phyloP scores from a whole-genome alignment of 495 filamentous ascomycete species.

The Penicillium goetzii region DNA sequence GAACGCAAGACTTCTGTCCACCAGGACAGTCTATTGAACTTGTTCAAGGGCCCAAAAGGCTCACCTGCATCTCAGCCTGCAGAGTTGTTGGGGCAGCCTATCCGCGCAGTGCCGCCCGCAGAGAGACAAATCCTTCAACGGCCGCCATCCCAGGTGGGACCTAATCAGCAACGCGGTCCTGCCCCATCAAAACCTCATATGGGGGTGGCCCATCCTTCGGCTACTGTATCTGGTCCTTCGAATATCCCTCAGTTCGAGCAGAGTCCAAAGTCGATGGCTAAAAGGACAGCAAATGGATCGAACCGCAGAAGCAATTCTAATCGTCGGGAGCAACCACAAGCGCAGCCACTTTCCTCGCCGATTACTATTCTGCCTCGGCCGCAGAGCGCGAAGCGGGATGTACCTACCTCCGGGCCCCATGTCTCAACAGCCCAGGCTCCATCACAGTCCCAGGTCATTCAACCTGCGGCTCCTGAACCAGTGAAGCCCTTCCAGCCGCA shows the following conservation, averaged over 20 bases:
- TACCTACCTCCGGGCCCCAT: slow-evolving; percentile 21
- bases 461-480: slow-evolving; percentile 33
- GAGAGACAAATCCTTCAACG: slow-evolving; percentile 47
- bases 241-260: slow-evolving; percentile 54
- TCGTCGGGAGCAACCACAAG: slow-evolving; percentile 24
- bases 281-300: slow-evolving; percentile 27
- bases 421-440: slow-evolving; percentile 22
- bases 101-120: slow-evolving; percentile 17
- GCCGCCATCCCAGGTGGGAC: slow-evolving; percentile 28
- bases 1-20: slow-evolving; percentile 42
- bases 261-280: slow-evolving; percentile 32
- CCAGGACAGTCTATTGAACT: slow-evolving; percentile 43
- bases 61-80: slow-evolving; percentile 32
- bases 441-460: not conserved
- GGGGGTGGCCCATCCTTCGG: slow-evolving; percentile 36
- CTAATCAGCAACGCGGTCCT: slow-evolving; percentile 22
- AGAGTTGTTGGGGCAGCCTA: slow-evolving; percentile 41
- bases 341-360: slow-evolving; percentile 39
- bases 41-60: slow-evolving; percentile 38
- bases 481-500: slow-evolving; percentile 61
- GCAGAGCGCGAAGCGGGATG: slow-evolving; percentile 40
- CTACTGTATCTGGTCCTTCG: slow-evolving; percentile 56
- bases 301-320: slow-evolving; percentile 29
- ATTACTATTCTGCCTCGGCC: slow-evolving; percentile 52
- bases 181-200: slow-evolving; percentile 18